A percentile compares a stretch with the other conserved stretches of the same genome.
These are phyloP conservation scores for Planoprotostelium fungivorum DNA, from an alignment of 78 protist genomes.

Conservation along the genomic window DNA sequence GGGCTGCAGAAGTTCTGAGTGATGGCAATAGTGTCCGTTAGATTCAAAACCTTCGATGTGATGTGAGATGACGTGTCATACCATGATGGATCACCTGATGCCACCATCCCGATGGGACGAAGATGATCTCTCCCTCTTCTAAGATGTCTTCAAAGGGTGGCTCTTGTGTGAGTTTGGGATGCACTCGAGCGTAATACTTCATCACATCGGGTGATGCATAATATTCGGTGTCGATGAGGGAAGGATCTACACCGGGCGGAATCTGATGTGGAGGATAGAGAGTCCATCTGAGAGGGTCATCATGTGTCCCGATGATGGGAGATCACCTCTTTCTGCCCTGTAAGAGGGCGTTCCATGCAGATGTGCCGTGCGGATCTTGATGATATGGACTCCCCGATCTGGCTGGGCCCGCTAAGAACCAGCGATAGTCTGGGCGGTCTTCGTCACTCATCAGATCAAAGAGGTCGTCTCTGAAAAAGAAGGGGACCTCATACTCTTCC, in stretches of 20 bases:
- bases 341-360: conserved; percentile 72
- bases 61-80: neutral
- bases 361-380: conserved; percentile 69
- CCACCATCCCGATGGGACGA: conserved; percentile 83
- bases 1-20: conserved; percentile 66
- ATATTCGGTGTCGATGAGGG: neutral
- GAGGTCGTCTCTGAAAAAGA: conserved; percentile 37
- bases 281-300: conserved; percentile 28
- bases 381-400: conserved; percentile 69
- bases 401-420: conserved; percentile 72
- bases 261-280: conserved; percentile 65
- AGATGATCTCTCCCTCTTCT: conserved; percentile 68
- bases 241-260: conserved; percentile 69
- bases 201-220: neutral
- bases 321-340: conserved; percentile 50
- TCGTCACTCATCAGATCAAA: conserved; percentile 30
- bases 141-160: conserved; percentile 43
- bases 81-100: conserved; percentile 32
- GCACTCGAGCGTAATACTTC: neutral
- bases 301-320: neutral
- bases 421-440: conserved; percentile 60
- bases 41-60: conserved; percentile 30
- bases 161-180: neutral
- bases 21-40: conserved; percentile 74
- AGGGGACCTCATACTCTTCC: conserved; percentile 24